Evolutionary conservation across 768 basidiomycete genomes (phyloP).

Genomic region (Cyathus striatus): DNA sequence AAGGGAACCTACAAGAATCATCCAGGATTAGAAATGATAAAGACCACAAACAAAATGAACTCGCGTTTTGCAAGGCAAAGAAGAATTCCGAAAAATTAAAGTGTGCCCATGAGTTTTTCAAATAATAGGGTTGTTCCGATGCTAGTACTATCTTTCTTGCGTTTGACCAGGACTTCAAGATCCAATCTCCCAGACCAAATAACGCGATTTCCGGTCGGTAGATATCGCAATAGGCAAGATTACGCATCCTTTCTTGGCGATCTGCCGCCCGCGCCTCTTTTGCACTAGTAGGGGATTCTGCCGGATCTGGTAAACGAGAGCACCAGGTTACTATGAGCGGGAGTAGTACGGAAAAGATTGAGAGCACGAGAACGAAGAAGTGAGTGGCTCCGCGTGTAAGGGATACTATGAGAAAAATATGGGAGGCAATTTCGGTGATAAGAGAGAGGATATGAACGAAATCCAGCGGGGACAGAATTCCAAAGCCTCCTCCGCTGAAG

Average conservation of each 20-base stretch:
- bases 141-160: slow-evolving; percentile 57
- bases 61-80: slow-evolving; percentile 65
- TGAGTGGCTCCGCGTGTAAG: slow-evolving; percentile 55
- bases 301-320: slow-evolving; percentile 30
- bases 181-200: slow-evolving; percentile 84
- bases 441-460: slow-evolving; percentile 71
- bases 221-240: slow-evolving; percentile 66
- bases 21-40: slow-evolving; percentile 4
- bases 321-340: slow-evolving; percentile 56
- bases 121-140: slow-evolving; percentile 41
- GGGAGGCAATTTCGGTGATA: slow-evolving; percentile 66
- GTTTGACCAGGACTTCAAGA: slow-evolving; percentile 70
- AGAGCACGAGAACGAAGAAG: slow-evolving; percentile 52
- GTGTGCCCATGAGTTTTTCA: slow-evolving; percentile 42
- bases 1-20: slow-evolving; percentile 59
- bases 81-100: slow-evolving; percentile 62
- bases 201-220: slow-evolving; percentile 80
- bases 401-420: slow-evolving; percentile 62
- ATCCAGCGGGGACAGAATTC: slow-evolving; percentile 76
- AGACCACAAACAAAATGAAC: slow-evolving; percentile 22
- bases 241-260: slow-evolving; percentile 70
- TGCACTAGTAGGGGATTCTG: slow-evolving; percentile 40
- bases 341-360: slow-evolving; percentile 54
- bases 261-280: slow-evolving; percentile 62
- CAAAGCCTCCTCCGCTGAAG: slow-evolving; percentile 73